Percentiles rank a stretch among this genome's conserved stretches.
These are phyloP conservation scores for Lagerstroemia speciosa DNA, from an alignment of 345 rosid genomes.

Conservation along the genomic window DNA sequence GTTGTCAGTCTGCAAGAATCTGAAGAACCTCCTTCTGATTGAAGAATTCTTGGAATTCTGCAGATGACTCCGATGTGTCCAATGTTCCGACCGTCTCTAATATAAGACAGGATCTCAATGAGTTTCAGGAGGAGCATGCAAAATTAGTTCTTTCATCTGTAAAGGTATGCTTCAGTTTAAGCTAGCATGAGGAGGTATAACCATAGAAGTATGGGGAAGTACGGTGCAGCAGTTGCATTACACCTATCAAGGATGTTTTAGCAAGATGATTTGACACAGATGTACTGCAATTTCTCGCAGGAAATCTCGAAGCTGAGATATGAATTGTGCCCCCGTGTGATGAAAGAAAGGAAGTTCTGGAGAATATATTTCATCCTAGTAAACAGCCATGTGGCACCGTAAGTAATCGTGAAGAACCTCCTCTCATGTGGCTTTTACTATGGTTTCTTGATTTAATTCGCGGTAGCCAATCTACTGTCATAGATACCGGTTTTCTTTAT, in stretches of 20 bases:
- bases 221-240: background rate
- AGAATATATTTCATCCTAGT: constrained; percentile 55
- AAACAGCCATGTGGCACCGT: constrained; percentile 44
- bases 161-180: constrained; percentile 23
- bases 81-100: constrained; percentile 44
- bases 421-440: background rate
- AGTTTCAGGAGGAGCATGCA: constrained; percentile 56
- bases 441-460: background rate
- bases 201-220: background rate
- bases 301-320: constrained; percentile 58
- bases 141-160: constrained; percentile 43
- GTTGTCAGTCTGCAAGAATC: background rate
- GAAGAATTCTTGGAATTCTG: background rate
- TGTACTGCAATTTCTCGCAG: constrained; percentile 17
- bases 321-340: constrained; percentile 47
- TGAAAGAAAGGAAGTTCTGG: constrained; percentile 68
- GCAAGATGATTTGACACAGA: background rate
- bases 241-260: background rate
- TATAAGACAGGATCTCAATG: constrained; percentile 51
- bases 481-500: background rate
- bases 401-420: constrained; percentile 16
- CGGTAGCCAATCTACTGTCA: background rate
- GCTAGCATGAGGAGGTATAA: background rate
- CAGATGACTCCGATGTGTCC: constrained; percentile 45
- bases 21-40: background rate